These are phyloP conservation scores for Quercus rubra DNA, from an alignment of 306 rosid species.

Conservation along the genomic window DNA sequence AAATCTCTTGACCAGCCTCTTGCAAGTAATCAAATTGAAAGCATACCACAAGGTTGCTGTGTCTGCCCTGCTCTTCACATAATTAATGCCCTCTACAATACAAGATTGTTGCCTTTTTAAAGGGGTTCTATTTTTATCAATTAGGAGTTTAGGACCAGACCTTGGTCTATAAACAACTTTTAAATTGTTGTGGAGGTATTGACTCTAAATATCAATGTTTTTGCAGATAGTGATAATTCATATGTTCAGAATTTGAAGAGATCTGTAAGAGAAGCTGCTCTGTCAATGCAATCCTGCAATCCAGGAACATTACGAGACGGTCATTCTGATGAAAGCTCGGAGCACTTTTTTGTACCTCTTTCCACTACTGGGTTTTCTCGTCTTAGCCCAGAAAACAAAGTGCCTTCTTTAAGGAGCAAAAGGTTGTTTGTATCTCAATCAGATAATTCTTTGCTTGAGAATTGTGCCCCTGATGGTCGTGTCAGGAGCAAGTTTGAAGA, in stretches of 20 bases:
- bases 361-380: slow-evolving; percentile 71
- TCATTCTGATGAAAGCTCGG: slow-evolving; percentile 78
- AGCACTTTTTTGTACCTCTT: slow-evolving; percentile 84
- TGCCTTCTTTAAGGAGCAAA: slow-evolving; percentile 61
- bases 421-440: slow-evolving; percentile 54
- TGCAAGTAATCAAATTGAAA: slow-evolving; percentile 49
- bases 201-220: slow-evolving; percentile 14
- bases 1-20: slow-evolving; percentile 58
- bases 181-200: slow-evolving; percentile 17
- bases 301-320: slow-evolving; percentile 61
- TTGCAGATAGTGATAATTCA: slow-evolving; percentile 52
- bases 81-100: slow-evolving; percentile 14
- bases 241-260: slow-evolving; percentile 74
- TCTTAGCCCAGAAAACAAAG: slow-evolving; percentile 60
- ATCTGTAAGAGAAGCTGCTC: slow-evolving; percentile 91
- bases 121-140: slow-evolving; percentile 15
- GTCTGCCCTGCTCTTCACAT: slow-evolving; percentile 13
- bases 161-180: slow-evolving; percentile 16
- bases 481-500: slow-evolving; percentile 49
- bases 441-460: slow-evolving; percentile 48
- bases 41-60: slow-evolving; percentile 66
- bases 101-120: slow-evolving; percentile 18
- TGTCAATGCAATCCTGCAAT: slow-evolving; percentile 50
- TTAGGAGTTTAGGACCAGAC: slow-evolving; percentile 8
- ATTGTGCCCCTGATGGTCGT: slow-evolving; percentile 40